phyloP scores from a whole-genome alignment of 2,329 filamentous ascomycete genomes.

The Atkinsonella hypoxylon region DNA sequence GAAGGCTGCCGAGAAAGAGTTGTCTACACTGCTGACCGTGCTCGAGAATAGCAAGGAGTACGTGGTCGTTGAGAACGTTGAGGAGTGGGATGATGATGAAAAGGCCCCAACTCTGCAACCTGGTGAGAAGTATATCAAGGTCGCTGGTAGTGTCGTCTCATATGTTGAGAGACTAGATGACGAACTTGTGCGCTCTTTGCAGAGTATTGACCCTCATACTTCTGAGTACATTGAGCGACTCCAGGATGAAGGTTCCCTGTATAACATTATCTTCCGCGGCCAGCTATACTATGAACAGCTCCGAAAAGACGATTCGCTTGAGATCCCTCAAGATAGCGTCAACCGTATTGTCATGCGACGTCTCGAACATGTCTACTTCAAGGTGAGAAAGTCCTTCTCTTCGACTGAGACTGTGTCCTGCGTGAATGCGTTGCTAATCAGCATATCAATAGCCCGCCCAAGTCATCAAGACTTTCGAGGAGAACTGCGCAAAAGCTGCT shows the following conservation, averaged over 20 bases:
- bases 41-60: slow-evolving; percentile 71
- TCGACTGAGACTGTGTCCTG: not conserved
- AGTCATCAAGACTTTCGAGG: slow-evolving; percentile 87
- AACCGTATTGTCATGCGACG: slow-evolving; percentile 91
- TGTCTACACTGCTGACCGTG: slow-evolving; percentile 62
- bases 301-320: slow-evolving; percentile 55
- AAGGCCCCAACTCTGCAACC: slow-evolving; percentile 66
- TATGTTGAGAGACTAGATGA: slow-evolving; percentile 93
- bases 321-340: slow-evolving; percentile 71
- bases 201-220: slow-evolving; percentile 95
- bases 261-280: slow-evolving; percentile 82
- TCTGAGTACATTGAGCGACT: slow-evolving; percentile 96
- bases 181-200: slow-evolving; percentile 91
- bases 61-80: slow-evolving; percentile 79
- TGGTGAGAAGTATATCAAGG: slow-evolving; percentile 73
- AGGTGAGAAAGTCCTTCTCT: slow-evolving; percentile 41
- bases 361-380: slow-evolving; percentile 97
- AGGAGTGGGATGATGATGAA: slow-evolving; percentile 99
- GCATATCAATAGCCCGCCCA: slow-evolving; percentile 53
- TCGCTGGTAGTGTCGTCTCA: slow-evolving; percentile 88
- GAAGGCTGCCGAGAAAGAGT: slow-evolving; percentile 86
- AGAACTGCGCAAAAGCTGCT: slow-evolving; percentile 81
- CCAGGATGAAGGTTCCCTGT: slow-evolving; percentile 79
- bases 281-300: slow-evolving; percentile 81
- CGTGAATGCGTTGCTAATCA: slow-evolving; percentile 5